Evolutionary conservation across 2,329 filamentous ascomycete species (phyloP).

Genomic region (Cordyceps tenuipes): DNA sequence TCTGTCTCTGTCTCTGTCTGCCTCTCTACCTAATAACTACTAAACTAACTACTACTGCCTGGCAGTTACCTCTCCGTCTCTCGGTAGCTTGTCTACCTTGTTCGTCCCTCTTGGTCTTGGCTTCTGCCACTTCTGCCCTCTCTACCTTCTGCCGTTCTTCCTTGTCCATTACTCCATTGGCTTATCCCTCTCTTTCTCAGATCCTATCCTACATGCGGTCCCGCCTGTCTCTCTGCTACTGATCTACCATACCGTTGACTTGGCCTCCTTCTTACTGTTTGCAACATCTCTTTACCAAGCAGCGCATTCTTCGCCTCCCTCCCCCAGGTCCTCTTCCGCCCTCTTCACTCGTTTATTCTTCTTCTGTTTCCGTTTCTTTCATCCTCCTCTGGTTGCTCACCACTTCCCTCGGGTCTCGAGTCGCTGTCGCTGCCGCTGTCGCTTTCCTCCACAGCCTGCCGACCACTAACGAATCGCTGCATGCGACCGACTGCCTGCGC

Average conservation of each 20-base stretch:
- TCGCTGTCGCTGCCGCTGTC: too few relatives aligned
- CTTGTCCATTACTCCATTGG: neutral
- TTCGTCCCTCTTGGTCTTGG: neutral
- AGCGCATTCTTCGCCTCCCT: neutral
- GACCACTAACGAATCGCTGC: neutral
- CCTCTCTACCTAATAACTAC: neutral
- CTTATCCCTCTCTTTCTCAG: neutral
- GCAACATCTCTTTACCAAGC: neutral
- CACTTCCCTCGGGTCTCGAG: neutral
- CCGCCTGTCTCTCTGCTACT: neutral
- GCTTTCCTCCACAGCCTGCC: neutral
- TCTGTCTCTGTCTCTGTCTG: neutral
- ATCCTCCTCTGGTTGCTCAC: neutral
- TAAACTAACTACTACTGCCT: too few relatives aligned
- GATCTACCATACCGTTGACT: neutral
- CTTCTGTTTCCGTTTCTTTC: neutral
- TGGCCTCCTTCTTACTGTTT: neutral
- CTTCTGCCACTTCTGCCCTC: neutral
- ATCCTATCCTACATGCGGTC: neutral
- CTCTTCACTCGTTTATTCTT: neutral
- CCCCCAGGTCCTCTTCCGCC: neutral
- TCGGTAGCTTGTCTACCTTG: neutral
- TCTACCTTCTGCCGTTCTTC: neutral
- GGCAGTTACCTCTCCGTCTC: neutral
- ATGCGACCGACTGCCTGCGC: slow-evolving; percentile 3